Conservation (phyloP, 2,329 filamentous ascomycete genomes). For the Didymella glomerata region DNA sequence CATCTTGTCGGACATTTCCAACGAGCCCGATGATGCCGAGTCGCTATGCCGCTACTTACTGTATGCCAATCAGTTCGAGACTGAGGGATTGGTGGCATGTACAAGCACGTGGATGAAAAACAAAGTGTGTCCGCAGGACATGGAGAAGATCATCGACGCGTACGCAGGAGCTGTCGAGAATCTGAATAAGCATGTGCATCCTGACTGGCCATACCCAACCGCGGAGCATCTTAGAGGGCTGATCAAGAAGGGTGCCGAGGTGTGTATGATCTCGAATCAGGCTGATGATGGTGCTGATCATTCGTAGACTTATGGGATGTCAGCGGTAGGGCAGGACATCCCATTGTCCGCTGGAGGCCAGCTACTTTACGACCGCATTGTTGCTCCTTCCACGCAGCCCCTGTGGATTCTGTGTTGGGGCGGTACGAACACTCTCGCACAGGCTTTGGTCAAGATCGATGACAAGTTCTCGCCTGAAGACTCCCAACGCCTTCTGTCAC, state of each 20-base stretch:
- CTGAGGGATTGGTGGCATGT: constrained; percentile 51
- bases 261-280: constrained; percentile 14
- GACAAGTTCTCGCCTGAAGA: constrained; percentile 44
- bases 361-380: constrained; percentile 56
- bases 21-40: constrained; percentile 53
- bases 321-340: constrained; percentile 41
- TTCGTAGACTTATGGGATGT: constrained; percentile 51
- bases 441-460: constrained; percentile 56
- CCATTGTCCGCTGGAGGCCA: constrained; percentile 56
- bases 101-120: constrained; percentile 54
- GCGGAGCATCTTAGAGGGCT: constrained; percentile 37
- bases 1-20: constrained; percentile 53
- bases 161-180: constrained; percentile 53
- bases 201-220: constrained; percentile 42
- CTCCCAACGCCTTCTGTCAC: constrained; percentile 43
- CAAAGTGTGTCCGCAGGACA: constrained; percentile 45
- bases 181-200: constrained; percentile 59
- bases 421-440: constrained; percentile 62
- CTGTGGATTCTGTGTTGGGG: constrained; percentile 65
- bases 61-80: constrained; percentile 52
- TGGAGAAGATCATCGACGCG: constrained; percentile 48
- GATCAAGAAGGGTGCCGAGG: constrained; percentile 46
- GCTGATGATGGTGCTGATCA: neutral
- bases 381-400: constrained; percentile 52
- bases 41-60: constrained; percentile 51